Evolutionary conservation across 2,329 filamentous ascomycete genomes (phyloP), one percentile per base, ranked within the genome.

Genomic region (Aaosphaeria arxii): DNA sequence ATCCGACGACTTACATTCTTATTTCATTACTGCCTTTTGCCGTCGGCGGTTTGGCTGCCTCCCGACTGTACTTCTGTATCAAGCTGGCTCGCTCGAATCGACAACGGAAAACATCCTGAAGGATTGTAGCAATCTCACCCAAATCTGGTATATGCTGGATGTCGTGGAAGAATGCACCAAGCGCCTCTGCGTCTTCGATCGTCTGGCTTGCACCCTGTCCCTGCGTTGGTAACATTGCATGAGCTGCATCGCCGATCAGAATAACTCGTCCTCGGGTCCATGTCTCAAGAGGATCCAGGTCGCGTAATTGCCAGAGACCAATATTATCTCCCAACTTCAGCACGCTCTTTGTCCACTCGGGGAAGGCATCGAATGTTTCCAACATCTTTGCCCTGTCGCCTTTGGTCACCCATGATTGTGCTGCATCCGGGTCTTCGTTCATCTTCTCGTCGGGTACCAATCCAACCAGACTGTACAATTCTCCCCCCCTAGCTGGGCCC

Each of bases 151-250:
- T 41, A 0, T 38, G 49, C 6, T 30, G 49, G n/a, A 63, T 48
- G 30, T 54, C 44, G 5, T 29, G 7, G 31, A 59, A 55, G 30
- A 51, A 51, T 4, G 53, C 46, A 2, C 56, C 67, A 7, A 82
- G 65, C 2, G 74, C 70, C 54, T 80, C 76, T 0, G 71, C 74
- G 60, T 83, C 80, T 56, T 83, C 80, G 6, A 83, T 62, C 0
- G 78, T 78, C 61, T 82, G 79, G 5, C 74, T 77, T 1, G 76
- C 73, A 0, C 81, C 81, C 59, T 83, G 80, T 2, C 79, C 79
- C 1, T 76, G 75, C 6, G 73, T 76, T 1, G 80, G 74, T 1
- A 78, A 74, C 49, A 83, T 70, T 0, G 80, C 78, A 62, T 83
- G 80, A 1, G 78, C 80, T 4, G 79, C 79, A 59, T 84, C 81